Evolutionary conservation across 345 rosid species (phyloP).

Genomic region (Raphanus sativus): DNA sequence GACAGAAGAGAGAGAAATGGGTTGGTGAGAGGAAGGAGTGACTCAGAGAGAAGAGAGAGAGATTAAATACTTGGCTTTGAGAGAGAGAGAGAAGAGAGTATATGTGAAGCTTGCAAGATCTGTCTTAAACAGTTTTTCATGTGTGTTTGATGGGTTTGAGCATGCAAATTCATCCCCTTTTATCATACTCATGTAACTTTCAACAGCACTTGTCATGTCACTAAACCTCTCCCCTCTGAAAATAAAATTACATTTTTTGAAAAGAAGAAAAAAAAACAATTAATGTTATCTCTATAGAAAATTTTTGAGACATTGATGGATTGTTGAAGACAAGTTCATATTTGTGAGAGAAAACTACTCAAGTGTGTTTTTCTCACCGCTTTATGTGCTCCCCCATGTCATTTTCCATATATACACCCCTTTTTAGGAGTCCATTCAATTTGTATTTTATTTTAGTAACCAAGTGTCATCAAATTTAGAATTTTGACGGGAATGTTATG

Average conservation of each 20-base stretch:
- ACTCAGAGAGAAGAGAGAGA: slow-evolving; percentile 19
- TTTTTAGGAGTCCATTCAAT: slow-evolving; percentile 8
- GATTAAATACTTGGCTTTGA: slow-evolving; percentile 29
- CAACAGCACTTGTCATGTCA: slow-evolving; percentile 34
- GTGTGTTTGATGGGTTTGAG: slow-evolving; percentile 35
- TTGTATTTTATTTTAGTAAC: neutral
- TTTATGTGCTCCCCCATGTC: slow-evolving; percentile 28
- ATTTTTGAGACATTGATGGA: neutral
- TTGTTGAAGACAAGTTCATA: slow-evolving; percentile 27
- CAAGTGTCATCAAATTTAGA: slow-evolving; percentile 1
- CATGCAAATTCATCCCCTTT: slow-evolving; percentile 40
- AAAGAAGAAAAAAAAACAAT: neutral
- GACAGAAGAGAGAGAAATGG: slow-evolving; percentile 37
- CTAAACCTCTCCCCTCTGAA: neutral
- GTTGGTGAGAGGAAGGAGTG: slow-evolving; percentile 41
- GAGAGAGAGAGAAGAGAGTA: slow-evolving; percentile 45
- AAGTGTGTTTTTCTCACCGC: slow-evolving; percentile 25
- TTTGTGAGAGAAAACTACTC: slow-evolving; percentile 3
- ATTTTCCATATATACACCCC: slow-evolving; percentile 7
- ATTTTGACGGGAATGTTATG: slow-evolving; percentile 6
- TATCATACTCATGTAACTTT: slow-evolving; percentile 23
- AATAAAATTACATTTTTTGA: neutral
- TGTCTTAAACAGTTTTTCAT: slow-evolving; percentile 39
- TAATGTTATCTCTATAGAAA: neutral
- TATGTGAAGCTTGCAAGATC: slow-evolving; percentile 38